Conservation (phyloP, 2,329 filamentous ascomycete genomes). For the Alternaria postmessia region DNA sequence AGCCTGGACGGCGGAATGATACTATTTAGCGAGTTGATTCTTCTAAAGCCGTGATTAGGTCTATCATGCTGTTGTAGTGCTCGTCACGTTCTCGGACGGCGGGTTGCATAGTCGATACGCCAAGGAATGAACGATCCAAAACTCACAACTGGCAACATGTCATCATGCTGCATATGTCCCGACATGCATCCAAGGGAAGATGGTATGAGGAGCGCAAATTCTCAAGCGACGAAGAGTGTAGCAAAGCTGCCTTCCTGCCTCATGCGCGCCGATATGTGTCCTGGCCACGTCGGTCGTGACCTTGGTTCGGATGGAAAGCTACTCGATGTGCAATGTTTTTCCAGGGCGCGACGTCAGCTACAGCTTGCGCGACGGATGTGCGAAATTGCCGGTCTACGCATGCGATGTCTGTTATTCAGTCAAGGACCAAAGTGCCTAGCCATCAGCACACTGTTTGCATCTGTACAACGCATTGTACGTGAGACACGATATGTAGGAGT, state of each 20-base stretch:
- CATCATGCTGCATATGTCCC: background rate
- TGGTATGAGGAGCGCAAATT: background rate
- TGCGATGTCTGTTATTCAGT: background rate
- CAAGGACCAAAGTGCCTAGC: background rate
- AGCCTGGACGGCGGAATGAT: slow-evolving; percentile 18
- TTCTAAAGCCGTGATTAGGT: background rate
- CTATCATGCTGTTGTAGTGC: background rate
- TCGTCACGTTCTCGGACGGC: background rate
- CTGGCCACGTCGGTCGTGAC: background rate
- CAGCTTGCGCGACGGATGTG: background rate
- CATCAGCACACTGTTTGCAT: background rate
- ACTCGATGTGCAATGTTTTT: background rate
- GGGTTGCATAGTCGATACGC: background rate
- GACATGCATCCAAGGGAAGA: background rate
- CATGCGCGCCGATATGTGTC: background rate
- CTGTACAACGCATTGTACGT: background rate
- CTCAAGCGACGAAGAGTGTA: background rate
- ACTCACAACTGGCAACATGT: background rate
- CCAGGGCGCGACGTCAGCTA: background rate
- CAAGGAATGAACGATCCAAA: background rate
- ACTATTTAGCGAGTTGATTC: background rate
- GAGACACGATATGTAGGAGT: background rate
- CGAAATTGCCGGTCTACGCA: background rate
- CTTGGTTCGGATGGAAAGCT: background rate
- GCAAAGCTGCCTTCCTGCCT: background rate